phyloP scores from a whole-genome alignment of 495 filamentous ascomycete genomes.

The Achaetomiella virescens region DNA sequence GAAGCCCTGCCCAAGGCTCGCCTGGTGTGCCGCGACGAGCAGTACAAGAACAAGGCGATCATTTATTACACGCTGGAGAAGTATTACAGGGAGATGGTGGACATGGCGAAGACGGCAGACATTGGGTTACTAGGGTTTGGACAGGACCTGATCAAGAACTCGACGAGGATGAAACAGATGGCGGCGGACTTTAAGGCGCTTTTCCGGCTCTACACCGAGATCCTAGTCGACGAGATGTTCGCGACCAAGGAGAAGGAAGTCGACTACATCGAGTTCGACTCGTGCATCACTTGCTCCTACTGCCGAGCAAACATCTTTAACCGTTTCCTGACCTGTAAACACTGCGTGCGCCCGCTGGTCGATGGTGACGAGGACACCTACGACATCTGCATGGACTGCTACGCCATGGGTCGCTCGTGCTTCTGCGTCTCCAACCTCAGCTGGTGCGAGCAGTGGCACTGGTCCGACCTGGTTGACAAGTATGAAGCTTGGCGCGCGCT shows the following conservation, averaged over 20 bases:
- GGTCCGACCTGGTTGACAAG: constrained; percentile 67
- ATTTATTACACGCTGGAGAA: constrained; percentile 76
- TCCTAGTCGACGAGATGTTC: constrained; percentile 82
- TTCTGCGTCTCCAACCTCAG: constrained; percentile 72
- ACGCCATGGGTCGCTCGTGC: constrained; percentile 87
- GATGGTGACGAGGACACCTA: constrained; percentile 70
- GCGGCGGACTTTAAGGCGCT: constrained; percentile 72
- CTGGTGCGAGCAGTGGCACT: constrained; percentile 90
- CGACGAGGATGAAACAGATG: constrained; percentile 58
- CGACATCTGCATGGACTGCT: constrained; percentile 96
- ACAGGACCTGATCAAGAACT: constrained; percentile 41
- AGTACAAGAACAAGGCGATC: constrained; percentile 98
- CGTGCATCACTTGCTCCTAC: constrained; percentile 90
- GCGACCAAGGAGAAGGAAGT: constrained; percentile 56
- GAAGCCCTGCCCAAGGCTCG: constrained; percentile 83
- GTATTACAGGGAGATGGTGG: constrained; percentile 61
- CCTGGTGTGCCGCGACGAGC: constrained; percentile 94
- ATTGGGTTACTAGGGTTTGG: constrained; percentile 37
- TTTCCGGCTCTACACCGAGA: constrained; percentile 66
- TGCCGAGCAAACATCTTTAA: constrained; percentile 97
- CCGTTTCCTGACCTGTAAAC: constrained; percentile 81
- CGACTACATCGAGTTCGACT: constrained; percentile 71
- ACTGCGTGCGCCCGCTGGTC: constrained; percentile 56
- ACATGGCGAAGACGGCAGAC: constrained; percentile 42
- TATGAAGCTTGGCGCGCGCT: constrained; percentile 77